Conservation (phyloP, 129 eudicot species). For the Flaveria brownii region DNA sequence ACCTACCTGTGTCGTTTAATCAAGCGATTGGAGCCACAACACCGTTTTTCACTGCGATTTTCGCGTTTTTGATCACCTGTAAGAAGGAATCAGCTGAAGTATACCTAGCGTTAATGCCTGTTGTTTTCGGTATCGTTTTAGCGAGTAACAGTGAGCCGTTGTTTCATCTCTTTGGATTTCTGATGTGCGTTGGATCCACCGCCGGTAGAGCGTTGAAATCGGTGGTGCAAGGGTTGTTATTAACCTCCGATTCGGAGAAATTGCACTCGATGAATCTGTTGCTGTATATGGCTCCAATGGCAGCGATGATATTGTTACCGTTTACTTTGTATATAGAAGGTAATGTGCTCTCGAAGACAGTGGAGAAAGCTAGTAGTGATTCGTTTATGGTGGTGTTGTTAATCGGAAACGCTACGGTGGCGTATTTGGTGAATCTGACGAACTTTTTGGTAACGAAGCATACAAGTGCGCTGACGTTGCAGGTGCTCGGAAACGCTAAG, state of each 20-base stretch:
- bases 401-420: constrained; percentile 70
- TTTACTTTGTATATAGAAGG: constrained; percentile 71
- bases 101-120: constrained; percentile 64
- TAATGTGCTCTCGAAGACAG: constrained; percentile 54
- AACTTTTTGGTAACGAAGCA: constrained; percentile 78
- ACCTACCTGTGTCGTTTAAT: constrained; percentile 79
- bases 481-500: constrained; percentile 81
- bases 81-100: constrained; percentile 69
- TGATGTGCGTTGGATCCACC: constrained; percentile 68
- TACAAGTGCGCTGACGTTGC: constrained; percentile 77
- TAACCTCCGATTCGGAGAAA: constrained; percentile 68
- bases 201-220: constrained; percentile 82
- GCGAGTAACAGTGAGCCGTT: constrained; percentile 85
- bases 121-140: constrained; percentile 68
- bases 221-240: constrained; percentile 74
- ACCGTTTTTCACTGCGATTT: constrained; percentile 80
- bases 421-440: constrained; percentile 76
- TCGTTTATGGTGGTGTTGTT: constrained; percentile 62
- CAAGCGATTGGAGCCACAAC: constrained; percentile 90
- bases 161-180: constrained; percentile 71
- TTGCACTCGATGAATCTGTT: constrained; percentile 71
- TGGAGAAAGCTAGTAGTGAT: constrained; percentile 57
- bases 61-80: constrained; percentile 70
- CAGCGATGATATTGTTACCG: constrained; percentile 63
- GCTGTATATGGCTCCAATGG: constrained; percentile 91